A percentile compares a stretch with the other conserved stretches of the same genome.
phyloP scores from a whole-genome alignment of 148 eudicot species.

The Camellia lanceoleosa region DNA sequence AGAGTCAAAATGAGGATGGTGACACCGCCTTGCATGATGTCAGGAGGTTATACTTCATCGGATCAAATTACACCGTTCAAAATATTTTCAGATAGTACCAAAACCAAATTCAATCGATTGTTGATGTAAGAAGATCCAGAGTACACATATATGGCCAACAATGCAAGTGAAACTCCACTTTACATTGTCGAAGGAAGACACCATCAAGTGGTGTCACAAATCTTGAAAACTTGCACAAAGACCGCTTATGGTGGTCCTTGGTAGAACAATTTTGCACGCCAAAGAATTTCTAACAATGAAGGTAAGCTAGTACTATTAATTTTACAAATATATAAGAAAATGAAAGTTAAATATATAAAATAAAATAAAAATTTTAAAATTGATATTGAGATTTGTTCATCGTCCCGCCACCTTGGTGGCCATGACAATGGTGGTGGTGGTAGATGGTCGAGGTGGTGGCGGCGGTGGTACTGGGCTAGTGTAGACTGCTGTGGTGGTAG shows the following conservation, averaged over 20 bases:
- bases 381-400: too few relatives aligned
- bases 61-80: too few relatives aligned
- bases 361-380: too few relatives aligned
- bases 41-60: background rate
- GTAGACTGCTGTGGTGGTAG: too few relatives aligned
- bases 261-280: too few relatives aligned
- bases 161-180: background rate
- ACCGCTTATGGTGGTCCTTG: background rate
- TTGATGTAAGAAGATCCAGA: background rate
- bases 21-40: conserved; percentile 12
- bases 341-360: too few relatives aligned
- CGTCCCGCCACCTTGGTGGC: too few relatives aligned
- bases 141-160: background rate
- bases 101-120: background rate
- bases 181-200: background rate
- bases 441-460: too few relatives aligned
- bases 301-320: background rate
- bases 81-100: too few relatives aligned
- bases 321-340: too few relatives aligned
- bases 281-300: background rate
- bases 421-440: too few relatives aligned
- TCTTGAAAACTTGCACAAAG: background rate
- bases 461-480: too few relatives aligned
- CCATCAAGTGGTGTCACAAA: background rate
- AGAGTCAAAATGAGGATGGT: background rate